A percentile compares a stretch with the other conserved stretches of the same genome.
Evolutionary conservation across 805 yeast species (phyloP).

Genomic region (Candida sphagnicola): DNA sequence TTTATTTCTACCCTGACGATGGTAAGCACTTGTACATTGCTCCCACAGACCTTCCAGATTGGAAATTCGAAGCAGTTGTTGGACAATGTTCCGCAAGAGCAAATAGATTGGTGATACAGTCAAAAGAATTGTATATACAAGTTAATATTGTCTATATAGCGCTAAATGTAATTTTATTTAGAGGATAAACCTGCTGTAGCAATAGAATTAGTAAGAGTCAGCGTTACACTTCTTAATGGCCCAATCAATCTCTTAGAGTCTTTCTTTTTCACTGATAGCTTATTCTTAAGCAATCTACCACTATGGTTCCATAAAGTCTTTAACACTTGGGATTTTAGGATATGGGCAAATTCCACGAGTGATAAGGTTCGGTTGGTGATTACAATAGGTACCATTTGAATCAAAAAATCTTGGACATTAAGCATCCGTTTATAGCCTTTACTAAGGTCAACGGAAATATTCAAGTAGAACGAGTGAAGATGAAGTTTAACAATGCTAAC

Average conservation of each 20-base stretch:
- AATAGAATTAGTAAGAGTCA: not conserved
- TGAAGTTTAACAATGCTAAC: slow-evolving; percentile 61
- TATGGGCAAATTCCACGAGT: slow-evolving; percentile 30
- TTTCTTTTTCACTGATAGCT: slow-evolving; percentile 16
- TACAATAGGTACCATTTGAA: slow-evolving; percentile 30
- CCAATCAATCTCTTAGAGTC: slow-evolving; percentile 7
- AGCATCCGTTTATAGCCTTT: slow-evolving; percentile 31
- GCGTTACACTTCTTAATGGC: not conserved
- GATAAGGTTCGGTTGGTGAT: slow-evolving; percentile 30
- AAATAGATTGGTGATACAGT: no score
- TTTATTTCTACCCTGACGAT: no score
- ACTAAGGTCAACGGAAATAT: slow-evolving; percentile 32
- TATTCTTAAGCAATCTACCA: slow-evolving; percentile 34
- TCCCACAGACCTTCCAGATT: no score
- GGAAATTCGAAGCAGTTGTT: no score
- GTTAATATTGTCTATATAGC: no score
- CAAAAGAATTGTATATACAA: no score
- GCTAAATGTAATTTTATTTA: no score
- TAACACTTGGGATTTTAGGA: slow-evolving; percentile 27
- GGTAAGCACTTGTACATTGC: no score
- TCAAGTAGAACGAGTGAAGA: slow-evolving; percentile 22
- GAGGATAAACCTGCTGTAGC: not conserved
- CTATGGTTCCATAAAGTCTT: slow-evolving; percentile 30
- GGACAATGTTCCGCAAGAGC: no score
- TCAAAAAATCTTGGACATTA: slow-evolving; percentile 33